Base-by-base conservation (phyloP, 441 rosid species). In the Euphorbia corollata region DNA sequence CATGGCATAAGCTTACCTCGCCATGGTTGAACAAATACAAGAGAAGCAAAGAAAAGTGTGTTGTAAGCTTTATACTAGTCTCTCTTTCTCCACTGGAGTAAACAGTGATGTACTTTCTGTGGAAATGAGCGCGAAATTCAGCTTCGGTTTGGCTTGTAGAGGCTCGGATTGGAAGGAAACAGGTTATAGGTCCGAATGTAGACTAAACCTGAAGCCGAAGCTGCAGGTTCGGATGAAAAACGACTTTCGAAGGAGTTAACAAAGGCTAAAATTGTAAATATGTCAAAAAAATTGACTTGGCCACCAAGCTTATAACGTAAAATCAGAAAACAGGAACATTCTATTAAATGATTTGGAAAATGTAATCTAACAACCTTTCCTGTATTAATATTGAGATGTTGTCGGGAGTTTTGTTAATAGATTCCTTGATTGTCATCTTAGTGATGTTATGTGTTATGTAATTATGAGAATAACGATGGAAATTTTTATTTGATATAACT, bases 221-320 rank as follows among this genome's bases (percentile, higher is more conserved):
- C 18, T 45, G 18, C 13, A 39, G 10, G 15, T 83, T 78, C 70
- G 61, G 63, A 12, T 45, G 3, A 3, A 13, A 12, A 45, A 69
- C 47, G 67, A 78, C 41, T 77, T 79, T 57, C 39, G 70, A 68
- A n/a, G 82, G 81, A 18, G 64, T 50, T 65, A 0, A 0, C 12
- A 5, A 53, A 74, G 68, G 87, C 73, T 59, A 72, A 27, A 24
- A 23, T 65, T 51, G 87, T 84, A 75, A 87, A 67, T 62, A 3
- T 2, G 0, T 50, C 15, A 7, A 71, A 57, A 71, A 57, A 18
- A 27, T 9, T 62, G 63, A 62, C 97, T 84, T 91, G 97, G 75
- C 64, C 71, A 67, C 83, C 96, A 91, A 88, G 97, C 79, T 6
- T 8, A 48, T 13, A 0, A 48, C 53, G 16, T 48, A 48, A 16